Conservation (phyloP, 108 stramenopile species). For the Craspedostauros australis region DNA sequence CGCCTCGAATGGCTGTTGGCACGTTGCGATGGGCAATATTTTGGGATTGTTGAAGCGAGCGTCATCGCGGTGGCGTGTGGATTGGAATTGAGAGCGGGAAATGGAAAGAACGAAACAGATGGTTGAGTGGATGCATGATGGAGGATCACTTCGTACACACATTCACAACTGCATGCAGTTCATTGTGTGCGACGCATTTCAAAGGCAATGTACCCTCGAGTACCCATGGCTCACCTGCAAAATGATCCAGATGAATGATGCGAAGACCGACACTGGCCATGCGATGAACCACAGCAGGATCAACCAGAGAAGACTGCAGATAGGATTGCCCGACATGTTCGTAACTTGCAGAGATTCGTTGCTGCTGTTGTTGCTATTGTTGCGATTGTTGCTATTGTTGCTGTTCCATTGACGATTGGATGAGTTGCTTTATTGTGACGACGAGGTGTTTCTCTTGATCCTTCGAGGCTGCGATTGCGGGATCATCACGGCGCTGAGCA, state of each 20-base stretch:
- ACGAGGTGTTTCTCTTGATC: too few species aligned
- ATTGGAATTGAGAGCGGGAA: too few species aligned
- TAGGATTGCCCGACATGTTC: slow-evolving; percentile 23
- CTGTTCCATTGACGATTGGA: too few species aligned
- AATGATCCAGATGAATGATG: slow-evolving; percentile 49
- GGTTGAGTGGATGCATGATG: not conserved
- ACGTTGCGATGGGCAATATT: not conserved
- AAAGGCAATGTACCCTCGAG: not conserved
- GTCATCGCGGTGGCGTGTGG: too few species aligned
- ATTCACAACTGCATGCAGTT: too few species aligned
- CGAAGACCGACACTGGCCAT: slow-evolving; percentile 65
- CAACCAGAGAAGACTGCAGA: slow-evolving; percentile 33
- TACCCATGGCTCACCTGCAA: slow-evolving; percentile 39
- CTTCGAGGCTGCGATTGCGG: too few species aligned
- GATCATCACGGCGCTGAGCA: too few species aligned
- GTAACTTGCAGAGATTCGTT: too few species aligned
- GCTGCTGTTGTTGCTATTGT: too few species aligned
- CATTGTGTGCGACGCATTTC: not conserved
- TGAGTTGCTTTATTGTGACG: too few species aligned
- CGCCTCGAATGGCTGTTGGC: slow-evolving; percentile 55
- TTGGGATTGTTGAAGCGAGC: too few species aligned
- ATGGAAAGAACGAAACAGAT: not conserved
- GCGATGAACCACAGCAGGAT: slow-evolving; percentile 62
- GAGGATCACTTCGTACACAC: not conserved
- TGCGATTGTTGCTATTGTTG: too few species aligned